A percentile compares a stretch with the other conserved stretches of the same genome.
Evolutionary conservation across 2,329 filamentous ascomycete genomes (phyloP).

Genomic region (Ophioceras dolichostomum): DNA sequence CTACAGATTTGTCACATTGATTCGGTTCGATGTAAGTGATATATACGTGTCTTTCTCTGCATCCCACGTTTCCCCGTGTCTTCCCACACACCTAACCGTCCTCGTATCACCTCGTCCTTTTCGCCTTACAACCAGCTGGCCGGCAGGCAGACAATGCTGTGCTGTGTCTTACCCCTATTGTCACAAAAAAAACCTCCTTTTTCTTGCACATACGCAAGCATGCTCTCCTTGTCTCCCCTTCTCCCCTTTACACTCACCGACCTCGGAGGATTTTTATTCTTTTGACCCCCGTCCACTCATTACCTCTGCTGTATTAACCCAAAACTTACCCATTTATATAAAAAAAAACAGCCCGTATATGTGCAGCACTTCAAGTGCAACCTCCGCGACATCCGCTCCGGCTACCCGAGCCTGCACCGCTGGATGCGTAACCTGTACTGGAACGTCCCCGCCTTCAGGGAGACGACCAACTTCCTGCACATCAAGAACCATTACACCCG

Average conservation of each 20-base stretch:
- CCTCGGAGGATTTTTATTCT: too few relatives aligned
- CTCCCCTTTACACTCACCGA: background rate
- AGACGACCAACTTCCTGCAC: conserved; percentile 86
- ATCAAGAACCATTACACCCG: conserved; percentile 70
- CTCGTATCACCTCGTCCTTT: background rate
- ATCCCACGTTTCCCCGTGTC: background rate
- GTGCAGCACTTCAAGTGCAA: conserved; percentile 88
- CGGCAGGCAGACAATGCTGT: too few relatives aligned
- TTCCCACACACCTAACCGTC: background rate
- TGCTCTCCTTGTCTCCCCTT: background rate
- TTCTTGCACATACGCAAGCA: background rate
- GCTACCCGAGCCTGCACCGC: conserved; percentile 67
- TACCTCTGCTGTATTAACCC: too few relatives aligned
- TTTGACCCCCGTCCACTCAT: too few relatives aligned
- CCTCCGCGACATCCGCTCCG: conserved; percentile 69
- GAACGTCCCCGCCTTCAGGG: conserved; percentile 63
- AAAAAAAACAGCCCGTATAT: conserved; percentile 44
- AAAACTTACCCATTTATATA: too few relatives aligned
- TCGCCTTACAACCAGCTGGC: too few relatives aligned
- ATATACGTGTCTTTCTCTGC: background rate
- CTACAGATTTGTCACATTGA: conserved; percentile 50
- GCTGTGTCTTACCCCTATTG: background rate
- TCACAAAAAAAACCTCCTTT: background rate
- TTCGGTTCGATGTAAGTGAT: conserved; percentile 51
- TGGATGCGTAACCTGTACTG: conserved; percentile 84